Base-by-base conservation (phyloP, 2,329 filamentous ascomycete genomes). In the Fusarium continuum region DNA sequence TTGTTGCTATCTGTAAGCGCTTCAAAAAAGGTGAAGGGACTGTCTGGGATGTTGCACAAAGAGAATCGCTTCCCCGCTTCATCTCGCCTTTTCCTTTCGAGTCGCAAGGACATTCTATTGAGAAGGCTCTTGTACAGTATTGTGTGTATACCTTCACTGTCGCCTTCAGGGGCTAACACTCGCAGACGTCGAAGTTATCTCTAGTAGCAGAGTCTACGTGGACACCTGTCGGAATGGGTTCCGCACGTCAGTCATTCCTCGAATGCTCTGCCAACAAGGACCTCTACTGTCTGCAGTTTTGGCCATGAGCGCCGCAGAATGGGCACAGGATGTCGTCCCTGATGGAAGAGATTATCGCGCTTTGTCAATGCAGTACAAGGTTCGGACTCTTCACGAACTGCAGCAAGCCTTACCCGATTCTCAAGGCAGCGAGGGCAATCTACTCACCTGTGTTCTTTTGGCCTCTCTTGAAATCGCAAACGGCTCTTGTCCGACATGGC, bases 221-320 rank as follows among this genome's bases (percentile, higher is more conserved):
- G 59, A 67, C 8, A 69, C 67, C 6, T 51, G 47, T 11, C 51
- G 60, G 5, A 70, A 70, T 29, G 45, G 52, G 3, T 70, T 68
- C 36, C 65, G 61, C 23, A 61, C 59, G 22, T 69, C 63, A 14
- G 68, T 70, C 20, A 63, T 70, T 14, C 68, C 68, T 14, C 51
- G 56, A 26, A 57, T 70, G 32, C 35, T 70, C 4, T 47, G 38
- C 35, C 47, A 64, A 14, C 48, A 59, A 31, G 60, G 63, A 0
- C 65, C 67, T 22, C 29, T 70, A 2, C 45, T 65, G 10, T 69
- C 44, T 1, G 63, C 68, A 14, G 68, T 70, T 2, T 10, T 70
- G 3, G 68, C 67, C 8, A 58, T 70, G 63, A 70, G 68, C 29
- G 65, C 68, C 6, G 63, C 67, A 39, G 67, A 70, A 51, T 70